Percentiles rank a stretch among this genome's conserved stretches.
Evolutionary conservation across 208 protist species (phyloP).

Genomic region (Leishmania guyanensis): DNA sequence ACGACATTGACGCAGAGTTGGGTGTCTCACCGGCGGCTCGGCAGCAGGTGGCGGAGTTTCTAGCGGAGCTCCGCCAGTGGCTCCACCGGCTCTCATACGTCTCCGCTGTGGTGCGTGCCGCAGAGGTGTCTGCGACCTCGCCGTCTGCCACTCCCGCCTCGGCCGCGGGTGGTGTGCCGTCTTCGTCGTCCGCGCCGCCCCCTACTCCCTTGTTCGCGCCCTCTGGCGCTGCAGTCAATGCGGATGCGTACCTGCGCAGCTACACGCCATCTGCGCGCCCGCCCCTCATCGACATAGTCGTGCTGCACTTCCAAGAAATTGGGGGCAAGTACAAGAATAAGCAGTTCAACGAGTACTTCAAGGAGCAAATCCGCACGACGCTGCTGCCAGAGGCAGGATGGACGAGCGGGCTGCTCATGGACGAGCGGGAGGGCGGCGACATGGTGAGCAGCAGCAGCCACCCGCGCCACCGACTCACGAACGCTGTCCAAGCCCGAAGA

Average conservation of each 20-base stretch:
- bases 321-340: slow-evolving; percentile 65
- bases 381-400: slow-evolving; percentile 78
- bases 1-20: slow-evolving; percentile 7
- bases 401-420: slow-evolving; percentile 78
- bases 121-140: not conserved
- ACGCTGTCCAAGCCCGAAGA: not conserved
- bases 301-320: slow-evolving; percentile 88
- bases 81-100: slow-evolving; percentile 49
- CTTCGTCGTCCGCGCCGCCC: not conserved
- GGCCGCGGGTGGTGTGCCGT: not conserved
- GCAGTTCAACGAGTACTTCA: slow-evolving; percentile 61
- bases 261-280: slow-evolving; percentile 34
- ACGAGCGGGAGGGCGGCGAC: slow-evolving; percentile 30
- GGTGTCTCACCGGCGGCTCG: slow-evolving; percentile 18
- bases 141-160: slow-evolving; percentile 1
- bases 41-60: slow-evolving; percentile 45
- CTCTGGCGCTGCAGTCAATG: not conserved
- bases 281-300: slow-evolving; percentile 73
- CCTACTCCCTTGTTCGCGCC: not conserved
- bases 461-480: not conserved
- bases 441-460: slow-evolving; percentile 16
- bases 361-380: slow-evolving; percentile 30
- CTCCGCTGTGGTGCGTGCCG: slow-evolving; percentile 24
- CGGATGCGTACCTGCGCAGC: slow-evolving; percentile 15
- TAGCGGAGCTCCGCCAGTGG: slow-evolving; percentile 63